Percentiles rank a stretch among this genome's conserved stretches.
These are phyloP conservation scores for Artemisia annua DNA, from an alignment of 129 eudicot genomes.

Conservation along the genomic window DNA sequence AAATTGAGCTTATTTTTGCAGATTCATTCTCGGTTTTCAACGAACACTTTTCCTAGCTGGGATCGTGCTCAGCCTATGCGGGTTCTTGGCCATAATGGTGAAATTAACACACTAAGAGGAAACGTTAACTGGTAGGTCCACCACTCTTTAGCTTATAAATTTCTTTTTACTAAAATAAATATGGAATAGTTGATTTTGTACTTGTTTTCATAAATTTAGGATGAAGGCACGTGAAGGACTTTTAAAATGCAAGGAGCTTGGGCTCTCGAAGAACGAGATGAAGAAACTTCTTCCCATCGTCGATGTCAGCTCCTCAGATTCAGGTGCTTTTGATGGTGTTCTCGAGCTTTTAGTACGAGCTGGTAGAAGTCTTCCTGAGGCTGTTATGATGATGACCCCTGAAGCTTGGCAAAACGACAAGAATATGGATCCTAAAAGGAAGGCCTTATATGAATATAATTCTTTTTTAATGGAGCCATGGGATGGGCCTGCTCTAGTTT, in stretches of 20 bases:
- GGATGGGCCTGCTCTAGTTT: too few species aligned
- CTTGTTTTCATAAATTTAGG: slow-evolving; percentile 39
- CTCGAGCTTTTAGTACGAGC: slow-evolving; percentile 94
- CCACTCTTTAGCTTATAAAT: not conserved
- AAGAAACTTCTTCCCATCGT: slow-evolving; percentile 97
- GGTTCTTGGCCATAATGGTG: slow-evolving; percentile 96
- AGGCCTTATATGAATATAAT: slow-evolving; percentile 29
- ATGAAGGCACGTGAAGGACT: slow-evolving; percentile 99
- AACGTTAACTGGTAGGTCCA: slow-evolving; percentile 84
- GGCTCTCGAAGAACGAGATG: slow-evolving; percentile 94
- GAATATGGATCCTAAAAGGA: slow-evolving; percentile 90
- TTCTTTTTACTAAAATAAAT: not conserved
- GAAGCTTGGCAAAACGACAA: slow-evolving; percentile 99
- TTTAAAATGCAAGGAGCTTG: slow-evolving; percentile 90
- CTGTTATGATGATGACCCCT: slow-evolving; percentile 99
- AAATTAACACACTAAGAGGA: slow-evolving; percentile 95
- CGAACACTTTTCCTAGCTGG: slow-evolving; percentile 99
- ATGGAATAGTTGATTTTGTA: not conserved
- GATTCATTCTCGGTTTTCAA: slow-evolving; percentile 96
- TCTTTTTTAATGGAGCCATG: too few species aligned
- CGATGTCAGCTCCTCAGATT: slow-evolving; percentile 98
- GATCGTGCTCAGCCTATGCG: slow-evolving; percentile 99
- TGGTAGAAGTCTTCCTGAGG: slow-evolving; percentile 97
- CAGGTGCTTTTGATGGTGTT: slow-evolving; percentile 98
- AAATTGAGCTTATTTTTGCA: slow-evolving; percentile 34